Conservation (phyloP, 1,284 basidiomycete genomes). For the Moniliophthora roreri region DNA sequence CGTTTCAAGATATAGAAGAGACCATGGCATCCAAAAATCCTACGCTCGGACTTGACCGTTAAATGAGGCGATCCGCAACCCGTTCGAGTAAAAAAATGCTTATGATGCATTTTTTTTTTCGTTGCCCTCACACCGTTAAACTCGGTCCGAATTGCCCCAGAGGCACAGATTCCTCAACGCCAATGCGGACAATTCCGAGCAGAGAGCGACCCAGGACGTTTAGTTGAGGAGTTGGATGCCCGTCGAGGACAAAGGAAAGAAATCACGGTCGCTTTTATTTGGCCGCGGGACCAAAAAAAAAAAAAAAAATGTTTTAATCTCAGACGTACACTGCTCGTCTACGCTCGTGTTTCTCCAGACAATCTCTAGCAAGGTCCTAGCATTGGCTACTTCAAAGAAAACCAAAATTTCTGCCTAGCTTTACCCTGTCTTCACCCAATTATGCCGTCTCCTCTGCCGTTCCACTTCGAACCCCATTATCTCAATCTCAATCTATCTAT, state of each 20-base stretch:
- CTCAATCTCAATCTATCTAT: no score
- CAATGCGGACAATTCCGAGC: background rate
- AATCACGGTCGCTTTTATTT: conserved; percentile 2
- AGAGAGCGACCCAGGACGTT: background rate
- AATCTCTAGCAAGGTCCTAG: conserved; percentile 6
- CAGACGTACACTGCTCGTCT: background rate
- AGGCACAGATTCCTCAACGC: background rate
- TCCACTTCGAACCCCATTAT: no score
- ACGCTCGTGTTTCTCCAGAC: no score
- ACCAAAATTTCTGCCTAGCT: background rate
- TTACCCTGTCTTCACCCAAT: no score
- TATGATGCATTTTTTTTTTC: background rate
- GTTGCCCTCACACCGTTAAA: background rate
- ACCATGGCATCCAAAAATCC: no score
- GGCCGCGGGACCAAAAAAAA: background rate
- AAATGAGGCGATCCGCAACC: no score
- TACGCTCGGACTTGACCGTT: no score
- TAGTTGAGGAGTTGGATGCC: background rate
- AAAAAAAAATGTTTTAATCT: background rate
- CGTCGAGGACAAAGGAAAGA: conserved; percentile 1
- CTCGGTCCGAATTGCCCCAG: background rate
- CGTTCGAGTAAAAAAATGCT: no score
- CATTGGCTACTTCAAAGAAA: background rate
- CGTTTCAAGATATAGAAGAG: no score
- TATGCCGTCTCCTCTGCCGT: no score